Evolutionary conservation across 169 alveolate genomes (phyloP), one percentile per base, ranked within the genome.

Genomic region (Babesia ovata): DNA sequence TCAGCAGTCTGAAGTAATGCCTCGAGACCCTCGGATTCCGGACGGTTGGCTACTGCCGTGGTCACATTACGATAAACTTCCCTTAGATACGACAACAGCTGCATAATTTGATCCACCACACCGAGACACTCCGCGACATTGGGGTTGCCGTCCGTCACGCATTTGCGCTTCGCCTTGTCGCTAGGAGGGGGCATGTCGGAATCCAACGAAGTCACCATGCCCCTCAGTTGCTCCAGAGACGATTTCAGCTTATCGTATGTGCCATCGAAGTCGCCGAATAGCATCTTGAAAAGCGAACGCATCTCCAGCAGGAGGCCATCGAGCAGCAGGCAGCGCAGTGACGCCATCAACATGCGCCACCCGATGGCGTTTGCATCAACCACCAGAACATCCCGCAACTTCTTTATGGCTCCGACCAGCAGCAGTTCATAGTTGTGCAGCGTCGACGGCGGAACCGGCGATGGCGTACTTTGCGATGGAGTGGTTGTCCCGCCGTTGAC

Each of bases 351-450:
- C 60, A 33, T 67, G 8, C 22, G 17, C 76, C 76, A 67, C 9
- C 65, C 76, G 0, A 13, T 22, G 17, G 58, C 56, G 33, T 4
- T 26, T 2, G 4, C 33, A 17, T 67, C 76, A 14, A 67, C 33
- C 12, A 49, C 21, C 19, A 67, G 11, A 3, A 22, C 49, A 7
- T 22, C 33, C n/a, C 24, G 44, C 6, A 67, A 26, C 60, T 48
- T 67, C 49, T 22, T 50, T 13, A 67, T 33, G 0, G 58, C 56
- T 26, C 87, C 87, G 8, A 58, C n/a, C 49, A 79, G 50, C 24
- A 79, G 46, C 44, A 79, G 17, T 58, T 70, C 83, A 42, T 58
- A 71, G 62, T 79, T 79, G n/a, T 44, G 33, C 21, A 70, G 52
- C 4, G 74, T 58, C 22, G 62, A 58, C 12, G 45, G 4, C 0